phyloP scores from a whole-genome alignment of 306 rosid genomes.

The Citrullus colocynthis region DNA sequence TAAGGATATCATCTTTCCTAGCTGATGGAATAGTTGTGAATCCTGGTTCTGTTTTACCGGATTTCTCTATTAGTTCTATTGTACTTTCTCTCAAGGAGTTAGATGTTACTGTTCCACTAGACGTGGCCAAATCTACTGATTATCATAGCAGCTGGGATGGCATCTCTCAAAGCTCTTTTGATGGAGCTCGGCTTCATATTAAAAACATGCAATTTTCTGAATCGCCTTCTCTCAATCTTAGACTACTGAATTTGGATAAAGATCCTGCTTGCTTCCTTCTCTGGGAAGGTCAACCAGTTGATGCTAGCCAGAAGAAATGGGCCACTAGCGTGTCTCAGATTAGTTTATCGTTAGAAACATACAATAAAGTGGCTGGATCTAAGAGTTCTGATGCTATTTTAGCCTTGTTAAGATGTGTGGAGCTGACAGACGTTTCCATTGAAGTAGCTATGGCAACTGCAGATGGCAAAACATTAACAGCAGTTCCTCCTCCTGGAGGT shows the following conservation, averaged over 20 bases:
- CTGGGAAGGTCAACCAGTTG: conserved; percentile 81
- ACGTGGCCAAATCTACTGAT: conserved; percentile 27
- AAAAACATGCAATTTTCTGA: conserved; percentile 49
- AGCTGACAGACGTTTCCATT: conserved; percentile 58
- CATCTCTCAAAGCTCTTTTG: conserved; percentile 38
- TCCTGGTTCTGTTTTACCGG: conserved; percentile 76
- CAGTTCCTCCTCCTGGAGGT: conserved; percentile 87
- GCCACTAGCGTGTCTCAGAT: conserved; percentile 49
- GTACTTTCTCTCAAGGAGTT: conserved; percentile 53
- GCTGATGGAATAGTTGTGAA: conserved; percentile 77
- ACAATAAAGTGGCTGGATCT: conserved; percentile 18
- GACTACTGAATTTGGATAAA: conserved; percentile 63
- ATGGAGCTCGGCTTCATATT: conserved; percentile 82
- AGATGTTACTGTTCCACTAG: conserved; percentile 66
- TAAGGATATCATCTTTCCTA: conserved; percentile 83
- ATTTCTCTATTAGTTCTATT: conserved; percentile 67
- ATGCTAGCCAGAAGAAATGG: conserved; percentile 91
- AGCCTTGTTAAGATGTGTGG: conserved; percentile 86
- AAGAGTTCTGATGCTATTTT: conserved; percentile 35
- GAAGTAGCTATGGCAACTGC: conserved; percentile 94
- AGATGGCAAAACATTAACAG: conserved; percentile 69
- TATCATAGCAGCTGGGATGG: conserved; percentile 25
- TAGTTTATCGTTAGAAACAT: conserved; percentile 69
- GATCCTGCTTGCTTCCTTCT: conserved; percentile 96
- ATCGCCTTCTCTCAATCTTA: conserved; percentile 52